These are phyloP conservation scores for Arthroderma sp. DNA, from an alignment of 2,329 filamentous ascomycete genomes.

Conservation along the genomic window DNA sequence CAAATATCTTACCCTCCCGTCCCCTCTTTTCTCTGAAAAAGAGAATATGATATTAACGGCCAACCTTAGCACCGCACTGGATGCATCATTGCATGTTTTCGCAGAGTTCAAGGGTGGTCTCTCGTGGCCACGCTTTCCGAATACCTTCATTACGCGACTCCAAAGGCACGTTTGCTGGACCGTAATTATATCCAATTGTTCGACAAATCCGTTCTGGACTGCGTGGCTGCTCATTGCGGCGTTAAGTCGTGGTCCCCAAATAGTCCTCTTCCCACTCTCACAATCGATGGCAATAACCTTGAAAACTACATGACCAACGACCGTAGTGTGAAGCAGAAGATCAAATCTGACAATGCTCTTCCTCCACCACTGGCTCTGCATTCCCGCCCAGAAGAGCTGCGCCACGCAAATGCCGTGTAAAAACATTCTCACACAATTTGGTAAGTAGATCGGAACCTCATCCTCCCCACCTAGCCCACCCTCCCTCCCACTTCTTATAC, in stretches of 20 bases:
- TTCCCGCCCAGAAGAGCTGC: background rate
- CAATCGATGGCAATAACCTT: background rate
- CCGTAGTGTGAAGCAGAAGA: background rate
- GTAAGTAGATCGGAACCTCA: no score
- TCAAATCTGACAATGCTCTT: slow-evolving; percentile 1
- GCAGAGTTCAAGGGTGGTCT: slow-evolving; percentile 59
- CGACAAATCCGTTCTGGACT: slow-evolving; percentile 13
- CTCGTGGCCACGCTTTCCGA: slow-evolving; percentile 53
- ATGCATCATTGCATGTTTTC: slow-evolving; percentile 69
- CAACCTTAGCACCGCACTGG: slow-evolving; percentile 62
- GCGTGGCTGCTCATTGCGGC: slow-evolving; percentile 11
- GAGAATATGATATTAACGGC: background rate
- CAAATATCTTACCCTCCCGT: background rate
- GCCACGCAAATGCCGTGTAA: background rate
- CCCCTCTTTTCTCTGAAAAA: slow-evolving; percentile 1
- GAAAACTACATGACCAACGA: background rate
- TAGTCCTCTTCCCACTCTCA: background rate
- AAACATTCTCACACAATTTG: no score
- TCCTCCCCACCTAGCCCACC: no score
- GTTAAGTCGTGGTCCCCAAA: slow-evolving; percentile 11
- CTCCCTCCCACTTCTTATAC: no score
- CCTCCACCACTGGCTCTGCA: slow-evolving; percentile 2
- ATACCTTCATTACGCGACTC: slow-evolving; percentile 50
- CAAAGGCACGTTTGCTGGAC: slow-evolving; percentile 34
- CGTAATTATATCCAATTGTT: slow-evolving; percentile 18